A percentile compares a stretch with the other conserved stretches of the same genome.
Evolutionary conservation across 257 asterid species (phyloP).

Genomic region (Solanum boliviense): DNA sequence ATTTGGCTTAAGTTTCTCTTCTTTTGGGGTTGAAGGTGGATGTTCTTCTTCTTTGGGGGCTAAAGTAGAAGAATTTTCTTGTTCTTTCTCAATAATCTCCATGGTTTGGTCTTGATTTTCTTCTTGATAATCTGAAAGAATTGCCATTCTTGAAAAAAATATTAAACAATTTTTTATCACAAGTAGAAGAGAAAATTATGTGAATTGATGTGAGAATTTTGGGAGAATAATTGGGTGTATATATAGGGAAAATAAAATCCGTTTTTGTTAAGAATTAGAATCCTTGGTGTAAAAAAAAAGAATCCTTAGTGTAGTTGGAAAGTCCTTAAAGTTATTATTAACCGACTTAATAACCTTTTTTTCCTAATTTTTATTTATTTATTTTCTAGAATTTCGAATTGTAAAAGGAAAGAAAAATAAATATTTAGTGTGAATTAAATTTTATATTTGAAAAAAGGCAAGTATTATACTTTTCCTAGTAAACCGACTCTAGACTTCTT

Average conservation of each 20-base stretch:
- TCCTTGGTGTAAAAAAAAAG: background rate
- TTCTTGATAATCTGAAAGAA: background rate
- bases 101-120: background rate
- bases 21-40: background rate
- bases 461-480: background rate
- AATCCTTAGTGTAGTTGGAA: background rate
- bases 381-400: background rate
- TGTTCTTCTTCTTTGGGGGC: background rate
- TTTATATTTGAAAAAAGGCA: background rate
- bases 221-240: background rate
- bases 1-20: slow-evolving; percentile 28
- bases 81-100: background rate
- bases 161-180: background rate
- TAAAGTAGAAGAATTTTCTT: background rate
- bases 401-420: background rate
- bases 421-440: background rate
- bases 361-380: background rate
- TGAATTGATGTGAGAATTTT: background rate
- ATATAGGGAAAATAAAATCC: background rate
- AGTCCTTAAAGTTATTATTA: background rate
- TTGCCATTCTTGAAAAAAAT: background rate
- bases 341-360: background rate
- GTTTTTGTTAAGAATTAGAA: background rate
- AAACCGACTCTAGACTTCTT: background rate
- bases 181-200: background rate